Evolutionary conservation across 441 rosid species (phyloP), one percentile per base, ranked within the genome.

Genomic region (Pelargonium hybrid): DNA sequence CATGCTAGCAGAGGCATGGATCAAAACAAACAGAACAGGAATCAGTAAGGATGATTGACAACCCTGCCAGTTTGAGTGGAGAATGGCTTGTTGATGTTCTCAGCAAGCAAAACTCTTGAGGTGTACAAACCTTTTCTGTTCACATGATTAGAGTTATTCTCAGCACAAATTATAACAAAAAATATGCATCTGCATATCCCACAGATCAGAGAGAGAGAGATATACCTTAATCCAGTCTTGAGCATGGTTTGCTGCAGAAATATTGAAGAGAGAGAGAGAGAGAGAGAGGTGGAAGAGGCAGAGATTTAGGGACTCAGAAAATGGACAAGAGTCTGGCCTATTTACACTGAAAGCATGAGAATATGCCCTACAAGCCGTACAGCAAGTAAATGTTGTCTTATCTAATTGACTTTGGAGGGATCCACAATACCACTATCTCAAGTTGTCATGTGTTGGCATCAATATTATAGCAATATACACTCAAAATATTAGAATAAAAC

Each of bases 61-160:
- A 65, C 77, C 84, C 81, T 75, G 52, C 73, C 82, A 20, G 41
- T 52, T 68, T 77, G 74, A 66, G 85, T 74, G 7, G 77, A 82
- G 68, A 81, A 74, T 34, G 68, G 71, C 73, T 73, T 79, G 72
- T 14, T 65, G 62, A 75, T 43, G 39, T 72, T 67, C 69, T 47
- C 56, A 70, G 78, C 65, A 70, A 74, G 61, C 13, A 65, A 48
- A 66, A 68, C 41, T 75, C 75, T 75, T 71, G 79, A 72, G 57
- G 69, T 13, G n/a, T 70, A 74, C 45, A 71, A 65, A 54, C 13
- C 54, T 62, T 31, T 73, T 7, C 72, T 74, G 74, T 67, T 57
- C 50, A 50, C 21, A 50, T 50, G 21, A 50, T 50, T 50, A 50
- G 6, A 50, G 20, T 1, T 50, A 5, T 50, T n/a, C 1, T 50